Evolutionary conservation across 371 early-diverging fungal species (phyloP), one percentile per base, ranked within the genome.

Genomic region (Mortierella sp.): DNA sequence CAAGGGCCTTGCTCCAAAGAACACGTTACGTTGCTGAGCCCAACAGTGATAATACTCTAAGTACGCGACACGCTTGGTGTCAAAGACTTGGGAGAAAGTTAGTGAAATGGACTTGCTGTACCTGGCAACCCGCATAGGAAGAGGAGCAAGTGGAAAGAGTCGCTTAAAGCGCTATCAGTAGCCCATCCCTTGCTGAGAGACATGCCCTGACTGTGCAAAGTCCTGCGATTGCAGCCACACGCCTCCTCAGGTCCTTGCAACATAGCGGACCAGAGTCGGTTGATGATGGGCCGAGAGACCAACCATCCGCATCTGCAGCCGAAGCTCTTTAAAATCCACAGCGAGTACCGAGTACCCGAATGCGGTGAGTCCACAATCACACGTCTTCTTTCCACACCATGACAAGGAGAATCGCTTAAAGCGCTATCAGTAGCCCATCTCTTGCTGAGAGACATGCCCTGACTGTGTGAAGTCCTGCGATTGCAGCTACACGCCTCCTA

Each of bases 151-250:
- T 4, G 27, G 28, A 50, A 50, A 50, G 50, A 50, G 50, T 50
- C 50, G 50, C 50, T 49, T 50, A 27, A 49, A 50, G 23, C 50
- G 50, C 23, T 50, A 50, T 50, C 50, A 50, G 50, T 28, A 26
- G 28, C 50, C 50, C 50, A 50, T 28, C 50, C 50, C 49, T 27
- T 50, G 50, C 50, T 50, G 10, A 27, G 50, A 50, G 50, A 28
- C 50, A 50, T 50, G 50, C 28, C 50, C 50, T 50, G 50, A 50
- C 50, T 50, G 50, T 28, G 50, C 28, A 28, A 50, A 50, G 50
- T 50, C 50, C 28, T 28, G 50, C 50, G 28, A 28, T 28, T 50
- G 28, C 28, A 50, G 50, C 50, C 50, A 50, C 50, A 50, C 50
- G 26, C 50, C 50, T 27, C 28, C 50, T 12, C 50, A 21, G 50